Conservation (phyloP, 139 green algal genomes). For the Closterium sp. region DNA sequence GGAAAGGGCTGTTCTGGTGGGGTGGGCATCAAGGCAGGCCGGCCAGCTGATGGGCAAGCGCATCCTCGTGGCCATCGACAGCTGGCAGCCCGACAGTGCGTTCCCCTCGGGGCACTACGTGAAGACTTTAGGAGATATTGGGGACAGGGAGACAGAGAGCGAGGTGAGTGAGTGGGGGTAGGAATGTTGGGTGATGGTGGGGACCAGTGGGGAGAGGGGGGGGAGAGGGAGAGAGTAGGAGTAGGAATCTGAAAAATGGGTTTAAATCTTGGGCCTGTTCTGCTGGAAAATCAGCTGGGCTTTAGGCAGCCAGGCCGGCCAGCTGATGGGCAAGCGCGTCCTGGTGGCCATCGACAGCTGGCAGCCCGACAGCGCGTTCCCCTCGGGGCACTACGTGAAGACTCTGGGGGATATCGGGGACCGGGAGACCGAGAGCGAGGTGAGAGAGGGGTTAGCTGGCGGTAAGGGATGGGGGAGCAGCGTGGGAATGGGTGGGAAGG, state of each 20-base stretch:
- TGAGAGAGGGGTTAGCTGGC: neutral
- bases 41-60: constrained; percentile 50
- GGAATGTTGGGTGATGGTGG: no score
- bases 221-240: no score
- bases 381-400: constrained; percentile 58
- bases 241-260: no score
- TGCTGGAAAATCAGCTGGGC: no score
- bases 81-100: constrained; percentile 45
- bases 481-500: no score
- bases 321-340: constrained; percentile 56
- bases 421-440: constrained; percentile 77
- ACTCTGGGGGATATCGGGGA: constrained; percentile 57
- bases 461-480: no score
- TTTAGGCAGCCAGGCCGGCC: constrained; percentile 65
- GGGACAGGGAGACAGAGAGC: constrained; percentile 75
- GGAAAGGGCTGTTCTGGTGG: no score
- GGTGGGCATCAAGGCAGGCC: constrained; percentile 72
- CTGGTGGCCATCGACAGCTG: constrained; percentile 61
- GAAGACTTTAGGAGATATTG: constrained; percentile 53
- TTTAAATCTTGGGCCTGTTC: no score
- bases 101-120: constrained; percentile 61
- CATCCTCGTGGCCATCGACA: constrained; percentile 61
- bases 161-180: constrained; percentile 50
- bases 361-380: constrained; percentile 36
- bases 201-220: no score